Conservation (phyloP, 2,329 filamentous ascomycete species). For the Xylariaceae sp. region DNA sequence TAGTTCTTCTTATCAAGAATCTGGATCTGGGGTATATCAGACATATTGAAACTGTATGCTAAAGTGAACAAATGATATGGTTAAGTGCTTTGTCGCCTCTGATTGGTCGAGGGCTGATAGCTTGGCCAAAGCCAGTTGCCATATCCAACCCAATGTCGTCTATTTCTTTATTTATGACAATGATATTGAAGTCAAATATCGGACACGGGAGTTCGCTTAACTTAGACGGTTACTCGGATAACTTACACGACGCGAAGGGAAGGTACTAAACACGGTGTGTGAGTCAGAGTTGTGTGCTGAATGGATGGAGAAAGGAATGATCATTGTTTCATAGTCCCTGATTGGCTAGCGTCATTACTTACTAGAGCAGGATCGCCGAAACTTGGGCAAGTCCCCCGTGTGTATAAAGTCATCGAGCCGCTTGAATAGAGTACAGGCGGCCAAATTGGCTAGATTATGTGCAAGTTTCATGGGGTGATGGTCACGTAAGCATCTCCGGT, state of each 20-base stretch:
- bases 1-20: conserved; percentile 1
- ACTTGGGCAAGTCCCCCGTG: no score
- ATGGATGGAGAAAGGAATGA: neutral
- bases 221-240: neutral
- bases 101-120: neutral
- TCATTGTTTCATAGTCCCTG: neutral
- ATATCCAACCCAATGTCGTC: neutral
- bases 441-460: no score
- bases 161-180: neutral
- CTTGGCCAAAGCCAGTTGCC: neutral
- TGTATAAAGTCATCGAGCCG: no score
- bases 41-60: neutral
- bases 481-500: no score
- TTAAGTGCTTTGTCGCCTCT: neutral
- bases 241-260: neutral
- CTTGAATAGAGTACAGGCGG: no score
- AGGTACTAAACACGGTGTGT: neutral
- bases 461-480: no score
- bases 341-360: no score
- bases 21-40: neutral
- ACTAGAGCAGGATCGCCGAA: no score
- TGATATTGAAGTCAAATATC: neutral
- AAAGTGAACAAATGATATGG: neutral
- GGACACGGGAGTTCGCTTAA: neutral
- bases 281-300: neutral